Conservation (phyloP, 495 filamentous ascomycete genomes). For the Friedmanniomyces endolithicus region DNA sequence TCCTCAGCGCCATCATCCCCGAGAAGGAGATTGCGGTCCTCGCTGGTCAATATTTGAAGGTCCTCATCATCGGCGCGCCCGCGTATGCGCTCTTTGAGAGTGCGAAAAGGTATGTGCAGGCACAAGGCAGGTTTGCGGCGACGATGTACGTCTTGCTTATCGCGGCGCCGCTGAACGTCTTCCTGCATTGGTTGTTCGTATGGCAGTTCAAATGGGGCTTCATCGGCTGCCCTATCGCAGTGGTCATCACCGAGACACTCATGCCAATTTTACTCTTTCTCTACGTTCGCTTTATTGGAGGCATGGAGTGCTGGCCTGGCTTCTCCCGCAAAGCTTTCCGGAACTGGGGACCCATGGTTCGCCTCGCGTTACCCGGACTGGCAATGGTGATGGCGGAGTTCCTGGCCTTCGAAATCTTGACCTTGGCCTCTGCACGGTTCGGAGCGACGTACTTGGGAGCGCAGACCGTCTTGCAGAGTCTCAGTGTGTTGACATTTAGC, state of each 20-base stretch:
- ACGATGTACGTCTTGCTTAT: slow-evolving; percentile 55
- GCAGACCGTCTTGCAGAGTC: slow-evolving; percentile 49
- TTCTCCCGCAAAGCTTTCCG: slow-evolving; percentile 53
- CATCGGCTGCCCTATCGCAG: slow-evolving; percentile 71
- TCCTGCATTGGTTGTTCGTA: slow-evolving; percentile 58
- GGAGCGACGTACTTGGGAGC: slow-evolving; percentile 44
- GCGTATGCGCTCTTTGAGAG: slow-evolving; percentile 58
- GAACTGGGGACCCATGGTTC: slow-evolving; percentile 83
- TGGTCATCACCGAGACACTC: slow-evolving; percentile 69
- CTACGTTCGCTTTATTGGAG: slow-evolving; percentile 50
- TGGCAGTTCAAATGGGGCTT: slow-evolving; percentile 69
- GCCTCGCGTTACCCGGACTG: slow-evolving; percentile 71
- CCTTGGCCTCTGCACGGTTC: slow-evolving; percentile 39
- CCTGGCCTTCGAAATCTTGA: slow-evolving; percentile 50
- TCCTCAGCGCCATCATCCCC: slow-evolving; percentile 48
- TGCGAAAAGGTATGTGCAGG: slow-evolving; percentile 60
- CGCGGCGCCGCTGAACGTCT: slow-evolving; percentile 51
- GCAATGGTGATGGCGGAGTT: slow-evolving; percentile 89
- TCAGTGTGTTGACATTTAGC: slow-evolving; percentile 29
- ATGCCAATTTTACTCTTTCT: slow-evolving; percentile 61
- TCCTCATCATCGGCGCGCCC: slow-evolving; percentile 52
- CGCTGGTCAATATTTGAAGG: slow-evolving; percentile 54
- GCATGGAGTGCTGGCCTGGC: slow-evolving; percentile 66
- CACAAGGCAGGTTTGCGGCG: slow-evolving; percentile 57
- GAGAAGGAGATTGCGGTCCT: slow-evolving; percentile 48